These are phyloP conservation scores for Colletotrichum tropicale DNA, from an alignment of 2,329 filamentous ascomycete species.

Conservation along the genomic window DNA sequence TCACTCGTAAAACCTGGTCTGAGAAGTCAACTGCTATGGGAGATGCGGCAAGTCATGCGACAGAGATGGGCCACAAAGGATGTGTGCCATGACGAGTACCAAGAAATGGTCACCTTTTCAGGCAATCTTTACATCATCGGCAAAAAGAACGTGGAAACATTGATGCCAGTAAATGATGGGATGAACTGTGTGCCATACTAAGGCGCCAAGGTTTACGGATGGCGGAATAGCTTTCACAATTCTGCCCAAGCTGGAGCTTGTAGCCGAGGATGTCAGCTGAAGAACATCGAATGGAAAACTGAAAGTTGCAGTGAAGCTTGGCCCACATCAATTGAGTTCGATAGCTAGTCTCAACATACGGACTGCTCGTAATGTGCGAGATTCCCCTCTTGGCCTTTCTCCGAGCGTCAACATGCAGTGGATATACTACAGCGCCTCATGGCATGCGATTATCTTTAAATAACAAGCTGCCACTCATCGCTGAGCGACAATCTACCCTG, in stretches of 20 bases:
- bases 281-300: neutral
- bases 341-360: neutral
- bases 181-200: neutral
- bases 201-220: neutral
- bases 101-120: fast-evolving
- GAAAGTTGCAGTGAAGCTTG: neutral
- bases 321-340: neutral
- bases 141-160: neutral
- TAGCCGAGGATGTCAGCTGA: neutral
- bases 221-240: neutral
- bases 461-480: fast-evolving
- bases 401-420: neutral
- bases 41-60: neutral
- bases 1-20: neutral
- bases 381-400: neutral
- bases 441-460: neutral
- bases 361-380: neutral
- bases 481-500: neutral
- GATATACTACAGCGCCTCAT: neutral
- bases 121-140: neutral
- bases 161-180: neutral
- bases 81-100: fast-evolving
- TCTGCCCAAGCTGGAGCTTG: neutral
- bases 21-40: neutral
- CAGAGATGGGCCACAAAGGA: neutral